These are phyloP conservation scores for Metschnikowia cubensis DNA, from an alignment of 805 yeast genomes.

Conservation along the genomic window DNA sequence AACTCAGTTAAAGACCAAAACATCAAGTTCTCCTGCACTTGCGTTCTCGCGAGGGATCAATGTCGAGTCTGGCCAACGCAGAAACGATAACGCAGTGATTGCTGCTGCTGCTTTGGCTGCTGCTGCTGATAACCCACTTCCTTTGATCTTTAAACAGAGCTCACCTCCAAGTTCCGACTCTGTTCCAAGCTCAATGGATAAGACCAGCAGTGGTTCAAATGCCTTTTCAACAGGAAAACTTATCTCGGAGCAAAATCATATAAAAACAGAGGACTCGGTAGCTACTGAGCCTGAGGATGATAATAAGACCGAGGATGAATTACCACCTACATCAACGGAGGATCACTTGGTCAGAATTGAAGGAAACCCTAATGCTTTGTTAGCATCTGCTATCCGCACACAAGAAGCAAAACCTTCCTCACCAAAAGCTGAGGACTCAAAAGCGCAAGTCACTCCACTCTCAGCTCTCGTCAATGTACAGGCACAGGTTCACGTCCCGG, in stretches of 20 bases:
- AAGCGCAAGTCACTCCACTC: neutral
- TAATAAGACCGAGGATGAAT: constrained; percentile 27
- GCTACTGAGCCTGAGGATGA: constrained; percentile 23
- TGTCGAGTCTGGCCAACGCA: constrained; percentile 31
- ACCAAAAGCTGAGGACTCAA: neutral
- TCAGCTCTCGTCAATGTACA: neutral
- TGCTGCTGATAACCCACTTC: constrained; percentile 74
- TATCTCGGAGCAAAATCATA: neutral
- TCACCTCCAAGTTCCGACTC: neutral
- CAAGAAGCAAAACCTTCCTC: no score
- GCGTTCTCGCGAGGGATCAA: constrained; percentile 36
- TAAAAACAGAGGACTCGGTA: constrained; percentile 7
- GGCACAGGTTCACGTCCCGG: neutral
- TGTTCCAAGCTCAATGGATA: neutral
- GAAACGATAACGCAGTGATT: constrained; percentile 52
- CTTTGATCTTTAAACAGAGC: constrained; percentile 28
- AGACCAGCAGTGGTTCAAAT: neutral
- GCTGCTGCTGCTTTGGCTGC: constrained; percentile 85
- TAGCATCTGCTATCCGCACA: neutral
- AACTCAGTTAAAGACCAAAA: constrained; percentile 4
- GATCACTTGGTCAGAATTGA: constrained; percentile 2
- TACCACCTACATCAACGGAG: constrained; percentile 5
- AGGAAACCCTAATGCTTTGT: neutral
- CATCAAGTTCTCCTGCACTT: constrained; percentile 34
- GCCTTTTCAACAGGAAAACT: neutral